Conservation (phyloP, 805 yeast species). For the Lachancea sp. region DNA sequence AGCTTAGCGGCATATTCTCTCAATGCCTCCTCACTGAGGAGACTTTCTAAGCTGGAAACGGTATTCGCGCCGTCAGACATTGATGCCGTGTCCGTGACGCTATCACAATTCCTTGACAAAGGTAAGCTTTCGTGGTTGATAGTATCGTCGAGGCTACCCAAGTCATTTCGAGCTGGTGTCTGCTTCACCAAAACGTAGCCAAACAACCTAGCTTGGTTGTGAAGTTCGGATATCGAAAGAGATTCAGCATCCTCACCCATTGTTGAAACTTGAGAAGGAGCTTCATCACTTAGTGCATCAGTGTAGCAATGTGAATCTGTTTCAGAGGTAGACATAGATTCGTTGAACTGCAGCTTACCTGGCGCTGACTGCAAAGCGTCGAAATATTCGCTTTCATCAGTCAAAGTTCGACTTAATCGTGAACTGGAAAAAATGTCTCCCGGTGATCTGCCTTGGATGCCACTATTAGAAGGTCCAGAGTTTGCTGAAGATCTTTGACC, state of each 20-base stretch:
- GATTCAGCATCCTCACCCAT: conserved; percentile 1
- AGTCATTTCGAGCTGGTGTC: neutral
- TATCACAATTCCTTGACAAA: neutral
- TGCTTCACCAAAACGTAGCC: conserved; percentile 16
- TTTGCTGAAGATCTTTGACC: neutral
- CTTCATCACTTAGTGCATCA: conserved; percentile 7
- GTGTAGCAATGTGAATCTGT: conserved; percentile 6
- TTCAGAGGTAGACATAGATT: conserved; percentile 2
- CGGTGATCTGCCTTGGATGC: neutral
- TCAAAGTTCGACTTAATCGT: conserved; percentile 11
- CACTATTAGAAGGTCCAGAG: neutral
- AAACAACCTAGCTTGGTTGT: conserved; percentile 9
- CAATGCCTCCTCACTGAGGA: conserved; percentile 10
- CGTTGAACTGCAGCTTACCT: neutral
- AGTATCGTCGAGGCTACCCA: neutral
- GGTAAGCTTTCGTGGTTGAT: neutral
- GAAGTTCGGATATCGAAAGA: conserved; percentile 10
- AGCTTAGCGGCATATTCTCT: conserved; percentile 23
- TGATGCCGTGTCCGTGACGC: neutral
- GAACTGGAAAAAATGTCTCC: neutral
- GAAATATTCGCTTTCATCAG: conserved; percentile 27
- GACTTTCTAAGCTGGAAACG: neutral
- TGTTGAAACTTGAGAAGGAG: conserved; percentile 12
- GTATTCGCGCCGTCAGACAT: neutral
- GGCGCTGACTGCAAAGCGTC: conserved; percentile 21